phyloP scores from a whole-genome alignment of 2,329 filamentous ascomycete genomes.

The Amauroascus verrucosus region DNA sequence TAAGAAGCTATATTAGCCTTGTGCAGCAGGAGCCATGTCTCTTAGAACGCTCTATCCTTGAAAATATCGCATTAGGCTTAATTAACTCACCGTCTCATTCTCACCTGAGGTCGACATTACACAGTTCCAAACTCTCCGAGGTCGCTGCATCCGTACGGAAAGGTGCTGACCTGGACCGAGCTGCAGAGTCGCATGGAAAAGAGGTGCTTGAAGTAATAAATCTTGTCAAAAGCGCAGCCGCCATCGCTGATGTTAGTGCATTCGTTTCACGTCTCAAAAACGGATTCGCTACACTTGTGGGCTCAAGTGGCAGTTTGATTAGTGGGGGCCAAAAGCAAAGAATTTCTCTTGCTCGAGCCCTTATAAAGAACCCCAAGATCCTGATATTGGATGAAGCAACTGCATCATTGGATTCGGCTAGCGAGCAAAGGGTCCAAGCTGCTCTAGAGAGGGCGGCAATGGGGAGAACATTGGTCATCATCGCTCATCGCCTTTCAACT shows the following conservation, averaged over 20 bases:
- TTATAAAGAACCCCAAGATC: constrained; percentile 73
- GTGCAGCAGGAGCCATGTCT: constrained; percentile 80
- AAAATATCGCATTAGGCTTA: constrained; percentile 58
- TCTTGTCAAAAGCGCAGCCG: constrained; percentile 34
- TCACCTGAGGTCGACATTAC: constrained; percentile 37
- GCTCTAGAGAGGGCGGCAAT: constrained; percentile 17
- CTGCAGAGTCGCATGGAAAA: constrained; percentile 37
- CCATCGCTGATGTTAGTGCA: constrained; percentile 48
- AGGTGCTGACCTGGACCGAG: constrained; percentile 40
- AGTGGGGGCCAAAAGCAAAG: constrained; percentile 37
- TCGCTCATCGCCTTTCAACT: constrained; percentile 25
- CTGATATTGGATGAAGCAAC: constrained; percentile 39
- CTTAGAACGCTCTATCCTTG: constrained; percentile 70
- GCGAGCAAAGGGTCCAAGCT: constrained; percentile 21
- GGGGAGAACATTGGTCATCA: constrained; percentile 21
- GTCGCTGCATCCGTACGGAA: constrained; percentile 45
- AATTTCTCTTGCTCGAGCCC: constrained; percentile 72
- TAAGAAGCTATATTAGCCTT: constrained; percentile 71
- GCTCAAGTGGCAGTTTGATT: constrained; percentile 45
- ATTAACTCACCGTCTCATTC: constrained; percentile 22
- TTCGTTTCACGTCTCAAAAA: constrained; percentile 48
- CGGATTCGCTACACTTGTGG: constrained; percentile 41
- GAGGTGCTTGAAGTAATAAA: constrained; percentile 43
- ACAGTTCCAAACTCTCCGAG: constrained; percentile 41
- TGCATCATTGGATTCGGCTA: constrained; percentile 21